Evolutionary conservation across 2,329 filamentous ascomycete genomes (phyloP), one percentile per base, ranked within the genome.

Genomic region (Moelleriella libera): DNA sequence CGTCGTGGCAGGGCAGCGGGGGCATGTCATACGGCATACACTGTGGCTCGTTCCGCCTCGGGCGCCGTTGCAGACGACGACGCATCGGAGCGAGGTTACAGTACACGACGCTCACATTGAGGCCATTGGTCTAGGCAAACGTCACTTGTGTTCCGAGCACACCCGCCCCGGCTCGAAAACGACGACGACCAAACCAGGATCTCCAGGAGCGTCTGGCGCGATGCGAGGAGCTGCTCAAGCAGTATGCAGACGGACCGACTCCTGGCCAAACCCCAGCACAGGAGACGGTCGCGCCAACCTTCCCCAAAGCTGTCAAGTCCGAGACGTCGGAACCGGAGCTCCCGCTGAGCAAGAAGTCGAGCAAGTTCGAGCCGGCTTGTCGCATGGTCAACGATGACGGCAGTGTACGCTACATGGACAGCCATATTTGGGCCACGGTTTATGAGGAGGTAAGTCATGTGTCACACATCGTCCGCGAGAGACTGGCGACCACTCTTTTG

Each of bases 141-240:
- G 73, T 78, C 47, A 68, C 70, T 49, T 80, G 76, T 54, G 76
- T 72, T 9, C 76, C 76, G 4, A 79, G 75, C 53, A 78, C 72
- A 21, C 76, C 76, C 1, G 76, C 76, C 6, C 76, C 76, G 5
- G 72, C 75, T 30, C 71, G 76, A 49, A 80, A 79, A 63, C 70
- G 76, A 41, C 66, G 74, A 51, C 66, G 75, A 44, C 76, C 76
- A 8, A 79, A 80, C 47, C 76, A 80, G 54, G 76, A 80, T 54
- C 67, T 80, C 10, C 76, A 80, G 54, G 76, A 80, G 59, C 69
- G 76, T 40, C 65, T 80, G 37, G 74, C 75, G 4, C 67, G 75
- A 48, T 79, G 76, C 52, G 76, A 80, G 54, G 72, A 76, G 52
- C 61, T 80, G 40, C 60, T 79, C 28, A 78, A 76, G 52, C 71